phyloP scores from a whole-genome alignment of 345 rosid species.

The Eucalyptus melliodora region DNA sequence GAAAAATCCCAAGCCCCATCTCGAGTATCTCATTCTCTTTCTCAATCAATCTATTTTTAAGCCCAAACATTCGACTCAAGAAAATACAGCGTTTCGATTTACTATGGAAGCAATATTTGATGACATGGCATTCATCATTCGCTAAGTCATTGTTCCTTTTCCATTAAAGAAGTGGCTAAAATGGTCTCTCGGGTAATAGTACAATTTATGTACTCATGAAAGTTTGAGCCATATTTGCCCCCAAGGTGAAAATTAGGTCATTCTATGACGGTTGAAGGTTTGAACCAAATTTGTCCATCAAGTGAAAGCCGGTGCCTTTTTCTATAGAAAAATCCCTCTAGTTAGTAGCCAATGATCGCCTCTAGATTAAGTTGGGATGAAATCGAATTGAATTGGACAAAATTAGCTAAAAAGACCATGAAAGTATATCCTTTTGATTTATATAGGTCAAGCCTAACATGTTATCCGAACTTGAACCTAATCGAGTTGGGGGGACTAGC shows the following conservation, averaged over 20 bases:
- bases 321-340: not conserved
- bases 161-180: not conserved
- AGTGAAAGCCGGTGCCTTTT: not conserved
- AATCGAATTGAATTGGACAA: not conserved
- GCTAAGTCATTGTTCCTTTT: not conserved
- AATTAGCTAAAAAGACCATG: not conserved
- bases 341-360: not conserved
- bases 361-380: not conserved
- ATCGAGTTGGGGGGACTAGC: not conserved
- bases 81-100: not conserved
- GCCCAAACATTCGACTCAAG: accelerated
- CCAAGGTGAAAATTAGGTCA: too few relatives aligned
- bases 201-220: too few relatives aligned
- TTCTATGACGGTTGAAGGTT: too few relatives aligned
- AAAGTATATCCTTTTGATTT: not conserved
- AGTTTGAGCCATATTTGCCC: too few relatives aligned
- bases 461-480: not conserved
- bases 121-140: not conserved
- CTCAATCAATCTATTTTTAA: not conserved
- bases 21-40: not conserved
- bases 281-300: not conserved
- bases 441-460: not conserved
- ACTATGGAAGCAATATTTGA: not conserved
- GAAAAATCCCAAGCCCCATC: not conserved
- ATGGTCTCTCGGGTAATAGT: not conserved